These are phyloP conservation scores for Leccinum colubrinum DNA, from an alignment of 1,284 basidiomycete species.

Conservation along the genomic window DNA sequence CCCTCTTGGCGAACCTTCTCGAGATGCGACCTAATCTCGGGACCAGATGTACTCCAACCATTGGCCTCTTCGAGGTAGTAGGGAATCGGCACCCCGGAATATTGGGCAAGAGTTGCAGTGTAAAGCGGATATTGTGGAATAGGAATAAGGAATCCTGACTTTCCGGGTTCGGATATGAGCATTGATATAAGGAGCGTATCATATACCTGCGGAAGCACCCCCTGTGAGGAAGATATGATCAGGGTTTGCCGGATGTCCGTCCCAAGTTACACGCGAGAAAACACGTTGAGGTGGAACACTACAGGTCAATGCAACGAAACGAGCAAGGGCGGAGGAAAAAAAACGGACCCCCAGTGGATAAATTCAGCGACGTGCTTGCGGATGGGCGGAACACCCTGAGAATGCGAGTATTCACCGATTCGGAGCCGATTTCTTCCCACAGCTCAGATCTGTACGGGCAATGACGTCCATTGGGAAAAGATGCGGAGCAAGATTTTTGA, in stretches of 20 bases:
- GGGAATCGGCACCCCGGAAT: slow-evolving; percentile 77
- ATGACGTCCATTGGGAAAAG: slow-evolving; percentile 89
- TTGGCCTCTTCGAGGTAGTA: slow-evolving; percentile 87
- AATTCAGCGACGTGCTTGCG: slow-evolving; percentile 89
- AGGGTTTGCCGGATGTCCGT: slow-evolving; percentile 83
- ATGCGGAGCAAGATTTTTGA: slow-evolving; percentile 75
- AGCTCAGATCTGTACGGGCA: slow-evolving; percentile 76
- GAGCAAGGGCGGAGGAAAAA: neutral
- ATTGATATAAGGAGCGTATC: slow-evolving; percentile 75
- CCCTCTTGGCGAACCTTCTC: slow-evolving; percentile 67
- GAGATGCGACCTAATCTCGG: slow-evolving; percentile 69
- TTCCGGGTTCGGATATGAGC: slow-evolving; percentile 62
- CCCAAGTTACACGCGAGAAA: slow-evolving; percentile 62
- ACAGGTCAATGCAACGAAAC: slow-evolving; percentile 8
- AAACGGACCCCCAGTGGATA: slow-evolving; percentile 43
- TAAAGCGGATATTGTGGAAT: slow-evolving; percentile 99
- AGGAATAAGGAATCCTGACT: slow-evolving; percentile 86
- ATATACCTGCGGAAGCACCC: slow-evolving; percentile 92
- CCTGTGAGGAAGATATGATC: slow-evolving; percentile 92
- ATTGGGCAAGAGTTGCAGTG: slow-evolving; percentile 90
- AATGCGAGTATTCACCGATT: slow-evolving; percentile 95
- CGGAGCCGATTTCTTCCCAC: slow-evolving; percentile 83
- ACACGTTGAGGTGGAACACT: neutral
- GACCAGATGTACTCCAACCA: slow-evolving; percentile 84
- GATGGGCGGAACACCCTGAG: slow-evolving; percentile 90